Evolutionary conservation across 2,329 filamentous ascomycete genomes (phyloP).

Genomic region (Ascochyta fabae): DNA sequence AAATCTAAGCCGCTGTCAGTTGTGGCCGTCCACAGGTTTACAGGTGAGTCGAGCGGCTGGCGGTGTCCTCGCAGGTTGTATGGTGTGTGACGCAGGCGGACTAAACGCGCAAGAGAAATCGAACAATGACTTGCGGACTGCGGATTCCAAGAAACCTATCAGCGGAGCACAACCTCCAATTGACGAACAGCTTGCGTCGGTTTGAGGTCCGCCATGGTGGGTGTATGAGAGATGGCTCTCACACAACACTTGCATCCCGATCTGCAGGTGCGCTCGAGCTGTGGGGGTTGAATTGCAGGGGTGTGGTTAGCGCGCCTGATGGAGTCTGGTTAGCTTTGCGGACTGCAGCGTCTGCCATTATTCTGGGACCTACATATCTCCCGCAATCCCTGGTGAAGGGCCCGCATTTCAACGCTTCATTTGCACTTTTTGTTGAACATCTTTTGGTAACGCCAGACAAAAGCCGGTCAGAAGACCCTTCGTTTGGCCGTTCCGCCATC

Average conservation of each 20-base stretch:
- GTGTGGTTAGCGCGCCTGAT: conserved; percentile 6
- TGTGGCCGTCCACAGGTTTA: background rate
- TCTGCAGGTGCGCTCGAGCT: conserved; percentile 31
- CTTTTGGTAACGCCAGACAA: conserved; percentile 3
- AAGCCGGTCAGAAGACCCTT: conserved; percentile 3
- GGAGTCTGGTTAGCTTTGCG: background rate
- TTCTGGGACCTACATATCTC: conserved; percentile 23
- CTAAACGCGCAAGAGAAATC: no score
- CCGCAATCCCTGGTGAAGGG: conserved; percentile 15
- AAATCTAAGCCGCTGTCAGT: conserved; percentile 1
- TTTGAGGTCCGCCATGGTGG: background rate
- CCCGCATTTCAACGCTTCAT: conserved; percentile 23
- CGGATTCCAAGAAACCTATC: background rate
- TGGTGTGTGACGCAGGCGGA: no score
- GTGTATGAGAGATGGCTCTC: conserved; percentile 11
- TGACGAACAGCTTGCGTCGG: conserved; percentile 4
- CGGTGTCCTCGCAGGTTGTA: background rate
- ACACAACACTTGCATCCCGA: conserved; percentile 25
- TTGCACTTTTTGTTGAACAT: conserved; percentile 16
- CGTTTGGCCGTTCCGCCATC: conserved; percentile 10
- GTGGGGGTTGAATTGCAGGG: conserved; percentile 30
- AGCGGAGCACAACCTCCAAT: conserved; percentile 7
- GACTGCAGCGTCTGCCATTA: conserved; percentile 18
- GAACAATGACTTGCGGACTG: background rate
- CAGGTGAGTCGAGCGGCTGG: background rate